Conservation (phyloP, 2,329 filamentous ascomycete species). For the Cercospora sp. region DNA sequence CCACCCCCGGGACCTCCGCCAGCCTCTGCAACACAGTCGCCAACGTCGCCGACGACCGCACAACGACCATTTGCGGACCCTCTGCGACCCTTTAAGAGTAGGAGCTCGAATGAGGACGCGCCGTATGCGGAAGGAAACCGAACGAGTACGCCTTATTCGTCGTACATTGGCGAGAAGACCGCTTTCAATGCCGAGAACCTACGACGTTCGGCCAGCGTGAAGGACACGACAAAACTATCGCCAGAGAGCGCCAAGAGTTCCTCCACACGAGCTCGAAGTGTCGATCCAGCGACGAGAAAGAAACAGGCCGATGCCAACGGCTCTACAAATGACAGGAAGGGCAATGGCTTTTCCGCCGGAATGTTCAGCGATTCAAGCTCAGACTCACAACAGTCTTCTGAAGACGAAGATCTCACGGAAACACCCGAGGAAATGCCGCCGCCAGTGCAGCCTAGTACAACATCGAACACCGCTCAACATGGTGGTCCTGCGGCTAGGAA, state of each 20-base stretch:
- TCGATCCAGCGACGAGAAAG: constrained; percentile 19
- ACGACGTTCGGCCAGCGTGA: constrained; percentile 55
- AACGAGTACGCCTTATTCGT: constrained; percentile 56
- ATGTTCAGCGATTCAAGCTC: constrained; percentile 16
- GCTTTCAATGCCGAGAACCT: constrained; percentile 55
- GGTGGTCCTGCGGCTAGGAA: constrained; percentile 27
- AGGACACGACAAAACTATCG: constrained; percentile 42
- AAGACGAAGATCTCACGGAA: constrained; percentile 7
- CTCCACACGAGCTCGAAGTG: constrained; percentile 25
- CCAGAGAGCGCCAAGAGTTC: constrained; percentile 32
- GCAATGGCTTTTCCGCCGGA: constrained; percentile 10
- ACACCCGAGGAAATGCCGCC: constrained; percentile 15
- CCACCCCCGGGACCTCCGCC: constrained; percentile 44
- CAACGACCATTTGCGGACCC: constrained; percentile 44
- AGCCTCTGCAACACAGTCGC: constrained; percentile 32
- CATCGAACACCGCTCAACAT: constrained; percentile 18
- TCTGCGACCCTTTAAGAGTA: constrained; percentile 39
- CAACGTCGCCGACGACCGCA: constrained; percentile 32
- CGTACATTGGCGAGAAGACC: constrained; percentile 57
- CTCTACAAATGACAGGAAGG: neutral
- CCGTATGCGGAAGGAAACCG: constrained; percentile 51
- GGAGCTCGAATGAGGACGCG: constrained; percentile 34
- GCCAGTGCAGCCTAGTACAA: constrained; percentile 2
- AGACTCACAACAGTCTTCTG: constrained; percentile 2
- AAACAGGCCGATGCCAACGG: constrained; percentile 16